Evolutionary conservation across 2,329 filamentous ascomycete genomes (phyloP).

Genomic region (Aspergillus hiratsukae): DNA sequence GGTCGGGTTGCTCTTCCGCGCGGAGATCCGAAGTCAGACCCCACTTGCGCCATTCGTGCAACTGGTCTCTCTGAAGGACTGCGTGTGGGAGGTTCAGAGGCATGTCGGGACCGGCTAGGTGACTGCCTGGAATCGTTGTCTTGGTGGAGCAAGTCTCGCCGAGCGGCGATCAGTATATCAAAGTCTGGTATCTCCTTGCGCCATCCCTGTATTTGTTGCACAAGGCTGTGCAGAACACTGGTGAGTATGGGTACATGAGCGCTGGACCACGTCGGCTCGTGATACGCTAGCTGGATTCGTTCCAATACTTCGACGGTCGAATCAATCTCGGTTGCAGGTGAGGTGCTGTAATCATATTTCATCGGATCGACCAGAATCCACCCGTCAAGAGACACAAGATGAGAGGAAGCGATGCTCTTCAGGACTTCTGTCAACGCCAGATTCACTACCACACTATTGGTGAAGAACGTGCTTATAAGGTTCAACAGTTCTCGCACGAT

Average conservation of each 20-base stretch:
- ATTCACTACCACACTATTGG: constrained; percentile 89
- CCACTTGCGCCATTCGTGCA: constrained; percentile 3
- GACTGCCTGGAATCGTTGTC: constrained; percentile 21
- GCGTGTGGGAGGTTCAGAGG: constrained; percentile 19
- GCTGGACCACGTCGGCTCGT: constrained; percentile 49
- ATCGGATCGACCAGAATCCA: constrained; percentile 76
- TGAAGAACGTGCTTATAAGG: constrained; percentile 74
- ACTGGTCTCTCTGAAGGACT: constrained; percentile 13
- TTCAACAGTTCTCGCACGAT: constrained; percentile 49
- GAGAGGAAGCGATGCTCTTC: constrained; percentile 76
- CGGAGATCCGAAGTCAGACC: constrained; percentile 16
- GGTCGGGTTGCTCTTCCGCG: constrained; percentile 21
- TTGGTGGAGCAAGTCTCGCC: constrained; percentile 41
- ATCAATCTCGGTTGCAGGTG: constrained; percentile 22
- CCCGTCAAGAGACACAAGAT: constrained; percentile 79
- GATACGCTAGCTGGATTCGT: constrained; percentile 25
- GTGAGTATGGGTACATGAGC: constrained; percentile 47
- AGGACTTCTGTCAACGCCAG: constrained; percentile 79
- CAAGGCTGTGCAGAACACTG: constrained; percentile 54
- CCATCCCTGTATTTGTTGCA: constrained; percentile 60
- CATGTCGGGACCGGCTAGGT: constrained; percentile 16
- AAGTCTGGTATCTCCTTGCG: constrained; percentile 65
- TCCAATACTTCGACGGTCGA: constrained; percentile 21
- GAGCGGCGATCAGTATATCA: constrained; percentile 63
- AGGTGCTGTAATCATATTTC: constrained; percentile 51